Evolutionary conservation across 352 stramenopile genomes (phyloP).

Genomic region (Albugo laibachii): DNA sequence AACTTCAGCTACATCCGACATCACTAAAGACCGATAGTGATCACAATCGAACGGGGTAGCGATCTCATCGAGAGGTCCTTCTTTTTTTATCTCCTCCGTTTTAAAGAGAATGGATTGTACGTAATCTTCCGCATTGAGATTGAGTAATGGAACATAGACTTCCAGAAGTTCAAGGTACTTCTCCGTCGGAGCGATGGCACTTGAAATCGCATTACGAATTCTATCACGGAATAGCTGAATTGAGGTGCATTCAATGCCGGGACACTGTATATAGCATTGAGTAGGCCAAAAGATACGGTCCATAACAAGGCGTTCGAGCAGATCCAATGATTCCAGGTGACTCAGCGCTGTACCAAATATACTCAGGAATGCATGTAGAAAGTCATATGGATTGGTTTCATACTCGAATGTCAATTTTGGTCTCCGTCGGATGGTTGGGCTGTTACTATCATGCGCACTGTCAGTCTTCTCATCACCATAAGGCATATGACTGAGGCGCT

Average conservation of each 20-base stretch:
- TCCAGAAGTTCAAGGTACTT: constrained; percentile 70
- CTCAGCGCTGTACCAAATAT: constrained; percentile 74
- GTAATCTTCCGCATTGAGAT: constrained; percentile 78
- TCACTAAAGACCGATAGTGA: constrained; percentile 12
- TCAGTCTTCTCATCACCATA: not conserved
- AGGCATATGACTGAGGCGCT: not conserved
- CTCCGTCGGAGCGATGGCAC: constrained; percentile 29
- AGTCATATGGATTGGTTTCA: constrained; percentile 31
- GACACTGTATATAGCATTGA: constrained; percentile 77
- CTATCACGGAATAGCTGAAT: constrained; percentile 26
- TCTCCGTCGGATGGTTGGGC: not conserved
- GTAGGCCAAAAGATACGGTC: constrained; percentile 89
- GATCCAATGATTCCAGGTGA: constrained; percentile 63
- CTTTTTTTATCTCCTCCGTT: not conserved
- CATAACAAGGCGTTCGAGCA: constrained; percentile 88
- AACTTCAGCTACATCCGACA: constrained; percentile 34
- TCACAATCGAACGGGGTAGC: constrained; percentile 9
- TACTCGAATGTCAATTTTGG: constrained; percentile 39
- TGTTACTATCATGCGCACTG: not conserved
- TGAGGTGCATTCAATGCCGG: constrained; percentile 46
- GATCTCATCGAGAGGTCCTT: constrained; percentile 9
- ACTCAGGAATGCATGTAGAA: constrained; percentile 37
- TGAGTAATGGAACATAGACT: constrained; percentile 76
- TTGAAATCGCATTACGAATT: constrained; percentile 22
- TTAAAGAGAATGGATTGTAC: constrained; percentile 9